phyloP scores from a whole-genome alignment of 352 stramenopile species.

The Phytopythium kandeliae region DNA sequence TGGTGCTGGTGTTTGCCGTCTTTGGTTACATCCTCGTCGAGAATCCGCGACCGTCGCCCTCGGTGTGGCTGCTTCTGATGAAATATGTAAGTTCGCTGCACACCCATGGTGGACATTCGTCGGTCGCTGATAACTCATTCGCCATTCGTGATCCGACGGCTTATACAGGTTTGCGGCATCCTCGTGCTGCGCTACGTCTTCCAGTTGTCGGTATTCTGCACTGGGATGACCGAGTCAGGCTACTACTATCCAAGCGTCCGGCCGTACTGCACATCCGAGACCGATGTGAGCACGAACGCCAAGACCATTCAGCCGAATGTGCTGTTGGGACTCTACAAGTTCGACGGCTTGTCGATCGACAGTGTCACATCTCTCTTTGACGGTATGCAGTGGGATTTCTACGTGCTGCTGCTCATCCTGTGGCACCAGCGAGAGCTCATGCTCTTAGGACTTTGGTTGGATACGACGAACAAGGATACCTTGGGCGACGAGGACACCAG shows the following conservation, averaged over 20 bases:
- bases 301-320: slow-evolving; percentile 75
- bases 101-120: not conserved
- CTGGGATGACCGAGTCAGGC: slow-evolving; percentile 39
- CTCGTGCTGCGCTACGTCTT: slow-evolving; percentile 70
- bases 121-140: not conserved
- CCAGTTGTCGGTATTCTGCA: slow-evolving; percentile 82
- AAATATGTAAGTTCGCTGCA: slow-evolving; percentile 59
- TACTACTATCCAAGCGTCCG: slow-evolving; percentile 78
- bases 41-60: slow-evolving; percentile 56
- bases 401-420: slow-evolving; percentile 67
- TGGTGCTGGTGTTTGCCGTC: slow-evolving; percentile 60
- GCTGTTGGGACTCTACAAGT: slow-evolving; percentile 84
- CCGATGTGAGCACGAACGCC: slow-evolving; percentile 29
- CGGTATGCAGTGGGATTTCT: slow-evolving; percentile 83
- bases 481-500: slow-evolving; percentile 13
- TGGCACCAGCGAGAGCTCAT: slow-evolving; percentile 81
- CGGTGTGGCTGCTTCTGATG: slow-evolving; percentile 66
- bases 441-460: slow-evolving; percentile 68
- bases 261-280: slow-evolving; percentile 51
- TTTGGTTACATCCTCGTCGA: slow-evolving; percentile 75
- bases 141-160: slow-evolving; percentile 1
- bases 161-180: slow-evolving; percentile 34
- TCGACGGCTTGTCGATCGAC: slow-evolving; percentile 61
- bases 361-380: slow-evolving; percentile 46
- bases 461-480: slow-evolving; percentile 16